phyloP scores from a whole-genome alignment of 2,329 filamentous ascomycete species.

The Phaeosphaeria sp. region DNA sequence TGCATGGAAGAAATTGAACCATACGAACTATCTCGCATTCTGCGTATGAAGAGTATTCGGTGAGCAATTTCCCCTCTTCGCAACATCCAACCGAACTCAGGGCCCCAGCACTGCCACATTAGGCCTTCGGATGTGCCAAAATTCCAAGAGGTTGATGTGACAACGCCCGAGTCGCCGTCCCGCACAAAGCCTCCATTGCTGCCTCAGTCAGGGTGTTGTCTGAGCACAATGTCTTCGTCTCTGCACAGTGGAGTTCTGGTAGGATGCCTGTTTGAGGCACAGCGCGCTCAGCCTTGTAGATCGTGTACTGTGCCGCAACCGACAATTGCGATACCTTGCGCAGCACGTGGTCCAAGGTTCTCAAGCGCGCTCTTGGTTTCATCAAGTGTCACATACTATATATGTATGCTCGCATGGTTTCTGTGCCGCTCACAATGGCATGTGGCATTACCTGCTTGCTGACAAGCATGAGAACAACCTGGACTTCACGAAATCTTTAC shows the following conservation, averaged over 20 bases:
- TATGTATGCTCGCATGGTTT: background rate
- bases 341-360: constrained; percentile 3
- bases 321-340: background rate
- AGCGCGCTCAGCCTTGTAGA: constrained; percentile 4
- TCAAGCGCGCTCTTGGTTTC: constrained; percentile 1
- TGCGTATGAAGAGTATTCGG: constrained; percentile 8
- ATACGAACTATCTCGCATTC: constrained; percentile 6
- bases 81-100: constrained; percentile 3
- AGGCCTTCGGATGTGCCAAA: constrained; percentile 2
- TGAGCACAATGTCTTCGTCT: background rate
- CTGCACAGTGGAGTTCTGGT: background rate
- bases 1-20: background rate
- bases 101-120: constrained; percentile 14
- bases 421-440: background rate
- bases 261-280: constrained; percentile 1
- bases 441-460: too few species aligned
- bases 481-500: too few species aligned
- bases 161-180: background rate
- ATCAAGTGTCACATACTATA: background rate
- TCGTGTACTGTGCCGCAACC: constrained; percentile 4
- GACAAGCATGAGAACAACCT: too few species aligned
- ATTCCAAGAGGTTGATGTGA: background rate
- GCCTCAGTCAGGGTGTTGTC: background rate
- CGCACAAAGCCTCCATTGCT: background rate
- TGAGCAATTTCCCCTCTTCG: constrained; percentile 5